phyloP scores from a whole-genome alignment of 1,284 basidiomycete genomes.

The Puccinia horiana region DNA sequence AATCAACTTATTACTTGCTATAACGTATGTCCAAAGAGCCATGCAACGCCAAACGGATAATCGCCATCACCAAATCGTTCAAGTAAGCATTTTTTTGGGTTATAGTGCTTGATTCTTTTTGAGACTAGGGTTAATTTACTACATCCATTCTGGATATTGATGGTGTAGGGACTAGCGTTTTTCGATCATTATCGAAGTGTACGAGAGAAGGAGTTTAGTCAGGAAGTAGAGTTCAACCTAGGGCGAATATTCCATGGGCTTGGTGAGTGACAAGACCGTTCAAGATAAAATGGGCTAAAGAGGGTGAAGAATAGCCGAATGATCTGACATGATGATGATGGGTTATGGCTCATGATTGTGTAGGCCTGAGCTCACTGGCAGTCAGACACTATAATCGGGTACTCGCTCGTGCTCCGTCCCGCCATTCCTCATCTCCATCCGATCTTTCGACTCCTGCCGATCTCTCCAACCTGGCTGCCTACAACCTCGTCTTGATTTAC shows the following conservation, averaged over 20 bases:
- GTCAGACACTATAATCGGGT: conserved; percentile 78
- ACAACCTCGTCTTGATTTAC: conserved; percentile 81
- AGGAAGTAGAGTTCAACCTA: conserved; percentile 85
- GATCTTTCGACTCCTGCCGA: conserved; percentile 40
- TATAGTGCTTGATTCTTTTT: too few relatives aligned
- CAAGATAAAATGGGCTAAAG: neutral
- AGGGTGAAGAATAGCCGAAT: neutral
- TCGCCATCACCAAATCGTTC: conserved; percentile 77
- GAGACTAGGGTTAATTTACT: too few relatives aligned
- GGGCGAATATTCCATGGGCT: conserved; percentile 86
- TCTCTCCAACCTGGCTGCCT: conserved; percentile 69
- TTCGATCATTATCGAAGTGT: conserved; percentile 72
- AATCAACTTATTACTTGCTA: conserved; percentile 76
- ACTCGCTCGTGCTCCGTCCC: conserved; percentile 62
- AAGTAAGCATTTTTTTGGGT: conserved; percentile 61
- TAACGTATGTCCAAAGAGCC: conserved; percentile 81
- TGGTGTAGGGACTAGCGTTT: conserved; percentile 75
- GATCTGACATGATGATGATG: neutral
- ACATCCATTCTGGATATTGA: too few relatives aligned
- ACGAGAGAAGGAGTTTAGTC: conserved; percentile 60
- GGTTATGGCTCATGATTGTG: conserved; percentile 1
- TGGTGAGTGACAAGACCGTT: conserved; percentile 62
- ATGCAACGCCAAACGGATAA: conserved; percentile 95
- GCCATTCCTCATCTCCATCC: neutral
- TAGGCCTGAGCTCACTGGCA: conserved; percentile 79